Conservation (phyloP, 192 early-diverging fungal genomes). For the Powellomyces hirtus region DNA sequence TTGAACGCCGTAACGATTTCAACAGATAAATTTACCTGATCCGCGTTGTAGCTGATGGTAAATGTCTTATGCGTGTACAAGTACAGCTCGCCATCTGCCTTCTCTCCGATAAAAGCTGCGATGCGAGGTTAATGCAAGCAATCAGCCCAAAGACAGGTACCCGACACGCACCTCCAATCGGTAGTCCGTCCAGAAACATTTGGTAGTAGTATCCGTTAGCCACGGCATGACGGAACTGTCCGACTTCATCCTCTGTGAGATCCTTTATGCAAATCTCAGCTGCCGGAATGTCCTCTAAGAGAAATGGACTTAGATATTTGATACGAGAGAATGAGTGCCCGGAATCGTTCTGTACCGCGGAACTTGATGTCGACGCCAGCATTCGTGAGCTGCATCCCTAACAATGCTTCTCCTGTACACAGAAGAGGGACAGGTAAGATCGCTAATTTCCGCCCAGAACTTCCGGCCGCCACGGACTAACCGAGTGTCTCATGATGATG, state of each 20-base stretch:
- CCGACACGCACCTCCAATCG: constrained; percentile 44
- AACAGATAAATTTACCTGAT: constrained; percentile 52
- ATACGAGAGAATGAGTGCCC: neutral
- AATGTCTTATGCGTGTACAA: constrained; percentile 66
- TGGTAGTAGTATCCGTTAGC: constrained; percentile 67
- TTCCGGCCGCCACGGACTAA: too few species aligned
- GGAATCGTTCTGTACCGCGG: constrained; percentile 39
- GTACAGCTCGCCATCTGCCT: constrained; percentile 20
- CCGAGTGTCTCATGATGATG: constrained; percentile 78
- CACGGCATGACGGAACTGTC: constrained; percentile 64
- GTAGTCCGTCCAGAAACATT: constrained; percentile 56
- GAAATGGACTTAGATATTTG: neutral
- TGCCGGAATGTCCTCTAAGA: constrained; percentile 14
- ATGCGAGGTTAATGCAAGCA: too few species aligned
- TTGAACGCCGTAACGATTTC: constrained; percentile 26
- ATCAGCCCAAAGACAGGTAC: neutral
- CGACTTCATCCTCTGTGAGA: constrained; percentile 46
- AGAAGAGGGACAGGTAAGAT: neutral
- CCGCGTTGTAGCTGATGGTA: constrained; percentile 59
- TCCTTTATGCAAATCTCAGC: constrained; percentile 49
- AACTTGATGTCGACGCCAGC: constrained; percentile 70
- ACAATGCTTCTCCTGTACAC: constrained; percentile 63
- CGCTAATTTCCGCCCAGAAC: neutral
- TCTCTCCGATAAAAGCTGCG: constrained; percentile 40
- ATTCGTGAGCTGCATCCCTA: constrained; percentile 73